phyloP scores from a whole-genome alignment of 2,329 filamentous ascomycete genomes.

The Immersiporthe knoxdaviesiana region DNA sequence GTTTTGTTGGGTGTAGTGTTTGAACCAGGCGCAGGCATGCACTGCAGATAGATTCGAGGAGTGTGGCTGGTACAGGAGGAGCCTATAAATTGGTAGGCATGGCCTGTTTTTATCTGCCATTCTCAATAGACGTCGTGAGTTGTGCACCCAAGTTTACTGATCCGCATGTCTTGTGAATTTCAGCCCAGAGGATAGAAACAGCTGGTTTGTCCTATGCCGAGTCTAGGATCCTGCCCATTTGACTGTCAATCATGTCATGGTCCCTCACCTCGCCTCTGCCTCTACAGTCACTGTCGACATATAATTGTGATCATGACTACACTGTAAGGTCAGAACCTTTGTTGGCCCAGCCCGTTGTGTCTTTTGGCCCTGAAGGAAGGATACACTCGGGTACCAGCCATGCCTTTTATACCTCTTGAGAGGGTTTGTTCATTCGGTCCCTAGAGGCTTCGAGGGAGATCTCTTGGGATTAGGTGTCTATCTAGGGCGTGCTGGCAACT shows the following conservation, averaged over 20 bases:
- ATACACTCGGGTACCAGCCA: not conserved
- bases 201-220: not conserved
- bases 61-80: not conserved
- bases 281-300: not conserved
- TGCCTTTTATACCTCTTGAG: not conserved
- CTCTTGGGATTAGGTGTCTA: no score
- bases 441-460: no score
- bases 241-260: not conserved
- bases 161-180: not conserved
- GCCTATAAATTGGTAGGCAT: not conserved
- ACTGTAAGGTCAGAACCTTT: no score
- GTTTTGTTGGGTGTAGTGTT: not conserved
- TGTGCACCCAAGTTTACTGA: not conserved
- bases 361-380: not conserved
- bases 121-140: conserved; percentile 5
- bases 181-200: not conserved
- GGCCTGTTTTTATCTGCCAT: not conserved
- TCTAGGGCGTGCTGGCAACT: no score
- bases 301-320: not conserved
- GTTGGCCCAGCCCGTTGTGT: not conserved
- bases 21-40: not conserved
- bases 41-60: not conserved
- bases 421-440: no score
- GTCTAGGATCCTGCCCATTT: not conserved
- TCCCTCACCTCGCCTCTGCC: not conserved